Base-by-base conservation (phyloP, 257 asterid genomes). In the Linderniella brevidens region DNA sequence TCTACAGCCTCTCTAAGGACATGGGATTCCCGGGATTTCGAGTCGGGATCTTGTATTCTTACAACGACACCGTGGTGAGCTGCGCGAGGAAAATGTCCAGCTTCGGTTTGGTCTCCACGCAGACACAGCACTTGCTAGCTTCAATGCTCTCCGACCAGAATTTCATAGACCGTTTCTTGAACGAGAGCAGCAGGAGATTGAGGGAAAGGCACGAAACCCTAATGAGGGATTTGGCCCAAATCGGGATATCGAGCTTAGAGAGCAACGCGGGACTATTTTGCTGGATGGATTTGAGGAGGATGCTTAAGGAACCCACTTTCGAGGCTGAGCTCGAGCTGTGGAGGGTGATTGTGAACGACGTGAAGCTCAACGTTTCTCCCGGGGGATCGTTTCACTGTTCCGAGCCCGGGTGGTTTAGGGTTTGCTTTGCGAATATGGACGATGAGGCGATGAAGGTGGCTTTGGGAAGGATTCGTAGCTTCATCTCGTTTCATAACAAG, bases 371-470 rank as follows among this genome's bases (percentile, higher is more conserved):
- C 49, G 86, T 86, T 37, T 82, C 92, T 5, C 86, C 92, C 0
- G 96, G 94, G 0, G 74, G 59, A 0, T 79, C 92, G 0, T 86
- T 81, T 57, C 94, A 81, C 32, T 82, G 94, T 65, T 56, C 72
- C 0, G 90, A 86, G 67, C 72, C 96, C 0, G 94, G 96, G 5
- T 86, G 94, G 94, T 86, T 86, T 25, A 46, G 96, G 0, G 96
- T 82, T 1, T 86, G 94, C 59, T 81, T 74, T 7, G 96, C 90
- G 0, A 86, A 86, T 10, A 86, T 86, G 92, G 90, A 81, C 1
- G 84, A 76, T 1, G 92, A 81, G 40, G 69, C 69, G 0, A 47
- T 61, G 71, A 56, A 19, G 49, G 62, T 62, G 16, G 92, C 92
- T 0, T 41, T 86, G 9, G 57, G 35, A 8, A 71, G 94, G 57